Percentiles rank a stretch among this genome's conserved stretches.
Evolutionary conservation across 1,284 basidiomycete genomes (phyloP).

Genomic region (Peniophora sp.): DNA sequence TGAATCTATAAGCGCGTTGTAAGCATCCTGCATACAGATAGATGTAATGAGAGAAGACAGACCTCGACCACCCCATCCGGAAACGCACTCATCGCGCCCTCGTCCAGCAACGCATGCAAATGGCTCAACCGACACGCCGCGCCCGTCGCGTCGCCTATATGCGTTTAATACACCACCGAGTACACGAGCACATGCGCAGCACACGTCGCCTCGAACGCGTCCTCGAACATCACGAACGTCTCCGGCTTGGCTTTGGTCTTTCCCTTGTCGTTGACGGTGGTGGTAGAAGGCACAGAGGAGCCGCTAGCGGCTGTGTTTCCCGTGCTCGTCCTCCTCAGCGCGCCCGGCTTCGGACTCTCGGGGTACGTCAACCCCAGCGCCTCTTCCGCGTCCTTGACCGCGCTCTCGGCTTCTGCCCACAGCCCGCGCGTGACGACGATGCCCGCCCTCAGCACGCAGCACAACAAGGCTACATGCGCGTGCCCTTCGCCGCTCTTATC

Average conservation of each 20-base stretch:
- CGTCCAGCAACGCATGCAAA: slow-evolving; percentile 56
- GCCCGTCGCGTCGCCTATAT: slow-evolving; percentile 37
- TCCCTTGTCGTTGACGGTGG: too few relatives aligned
- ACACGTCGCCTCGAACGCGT: slow-evolving; percentile 36
- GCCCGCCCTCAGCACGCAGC: slow-evolving; percentile 41
- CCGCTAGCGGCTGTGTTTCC: neutral
- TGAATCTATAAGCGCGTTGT: slow-evolving; percentile 22
- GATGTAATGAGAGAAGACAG: slow-evolving; percentile 11
- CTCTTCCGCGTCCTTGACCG: slow-evolving; percentile 36
- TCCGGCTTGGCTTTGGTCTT: slow-evolving; percentile 5
- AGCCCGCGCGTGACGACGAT: slow-evolving; percentile 41
- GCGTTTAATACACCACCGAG: slow-evolving; percentile 49
- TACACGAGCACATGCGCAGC: slow-evolving; percentile 47
- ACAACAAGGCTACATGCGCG: slow-evolving; percentile 34
- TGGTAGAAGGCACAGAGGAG: neutral
- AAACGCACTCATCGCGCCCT: slow-evolving; percentile 39
- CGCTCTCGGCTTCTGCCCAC: slow-evolving; percentile 42
- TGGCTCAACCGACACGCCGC: slow-evolving; percentile 41
- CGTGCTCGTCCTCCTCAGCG: neutral
- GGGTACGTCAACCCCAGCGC: slow-evolving; percentile 33
- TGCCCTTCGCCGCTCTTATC: slow-evolving; percentile 33
- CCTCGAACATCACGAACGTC: slow-evolving; percentile 25
- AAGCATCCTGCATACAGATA: slow-evolving; percentile 3
- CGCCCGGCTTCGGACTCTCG: too few relatives aligned
- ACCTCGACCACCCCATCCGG: slow-evolving; percentile 44